Evolutionary conservation across 2,329 filamentous ascomycete genomes (phyloP).

Genomic region (Sporothrix sp.): DNA sequence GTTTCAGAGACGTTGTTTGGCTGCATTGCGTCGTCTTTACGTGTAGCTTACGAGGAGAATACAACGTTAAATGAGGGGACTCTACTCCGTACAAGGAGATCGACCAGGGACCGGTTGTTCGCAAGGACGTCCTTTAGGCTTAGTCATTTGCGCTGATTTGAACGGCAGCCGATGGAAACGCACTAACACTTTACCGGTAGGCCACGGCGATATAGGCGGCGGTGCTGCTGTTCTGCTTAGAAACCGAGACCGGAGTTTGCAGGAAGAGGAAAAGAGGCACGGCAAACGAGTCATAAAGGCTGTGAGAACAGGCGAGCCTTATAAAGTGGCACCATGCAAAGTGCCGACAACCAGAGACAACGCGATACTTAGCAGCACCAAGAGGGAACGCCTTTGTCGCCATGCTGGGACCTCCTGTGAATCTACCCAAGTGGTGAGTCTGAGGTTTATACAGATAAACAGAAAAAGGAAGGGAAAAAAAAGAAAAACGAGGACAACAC

Average conservation of each 20-base stretch:
- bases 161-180: too few relatives aligned
- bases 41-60: too few relatives aligned
- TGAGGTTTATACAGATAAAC: too few relatives aligned
- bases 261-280: not conserved
- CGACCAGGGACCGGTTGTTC: too few relatives aligned
- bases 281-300: not conserved
- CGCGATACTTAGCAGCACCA: too few relatives aligned
- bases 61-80: too few relatives aligned
- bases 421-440: constrained; percentile 49
- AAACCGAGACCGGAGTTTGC: constrained; percentile 15
- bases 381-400: not conserved
- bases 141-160: not conserved
- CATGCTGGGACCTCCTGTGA: constrained; percentile 44
- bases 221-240: not conserved
- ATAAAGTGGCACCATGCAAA: not conserved
- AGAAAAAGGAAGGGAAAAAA: too few relatives aligned
- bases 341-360: too few relatives aligned
- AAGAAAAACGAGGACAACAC: too few relatives aligned
- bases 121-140: not conserved
- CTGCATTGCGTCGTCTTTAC: too few relatives aligned
- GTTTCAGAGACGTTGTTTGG: constrained; percentile 1
- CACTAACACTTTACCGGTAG: too few relatives aligned
- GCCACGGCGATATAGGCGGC: not conserved
- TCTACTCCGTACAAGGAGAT: too few relatives aligned
- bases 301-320: not conserved